Evolutionary conservation across 192 early-diverging fungal species (phyloP).

Genomic region (Backusella liffmaniae): DNA sequence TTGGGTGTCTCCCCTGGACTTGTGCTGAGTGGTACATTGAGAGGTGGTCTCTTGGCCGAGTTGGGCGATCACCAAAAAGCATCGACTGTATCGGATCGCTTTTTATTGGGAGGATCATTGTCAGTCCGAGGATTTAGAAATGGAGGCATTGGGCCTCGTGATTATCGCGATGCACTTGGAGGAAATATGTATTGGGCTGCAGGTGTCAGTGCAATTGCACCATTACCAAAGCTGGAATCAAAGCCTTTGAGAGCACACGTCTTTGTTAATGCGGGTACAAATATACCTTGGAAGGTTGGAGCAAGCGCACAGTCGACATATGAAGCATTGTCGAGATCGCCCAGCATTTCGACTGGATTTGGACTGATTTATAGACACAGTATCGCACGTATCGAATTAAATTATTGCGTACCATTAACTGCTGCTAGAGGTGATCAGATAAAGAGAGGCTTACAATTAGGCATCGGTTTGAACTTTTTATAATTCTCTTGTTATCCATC

Average conservation of each 20-base stretch:
- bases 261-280: conserved; percentile 86
- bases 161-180: conserved; percentile 76
- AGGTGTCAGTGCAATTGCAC: conserved; percentile 78
- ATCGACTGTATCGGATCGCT: conserved; percentile 81
- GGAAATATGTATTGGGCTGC: conserved; percentile 84
- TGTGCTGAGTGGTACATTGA: conserved; percentile 21
- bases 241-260: conserved; percentile 77
- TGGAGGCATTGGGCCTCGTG: conserved; percentile 87
- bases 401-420: conserved; percentile 82
- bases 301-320: conserved; percentile 33
- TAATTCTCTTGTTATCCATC: conserved; percentile 23
- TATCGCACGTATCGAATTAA: conserved; percentile 85
- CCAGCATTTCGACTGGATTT: conserved; percentile 74
- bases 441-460: conserved; percentile 81
- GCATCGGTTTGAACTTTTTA: conserved; percentile 83
- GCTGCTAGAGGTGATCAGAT: conserved; percentile 61
- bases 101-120: conserved; percentile 83
- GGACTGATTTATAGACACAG: conserved; percentile 88
- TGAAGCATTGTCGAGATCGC: conserved; percentile 50
- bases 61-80: conserved; percentile 47
- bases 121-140: conserved; percentile 87
- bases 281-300: conserved; percentile 52
- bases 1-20: conserved; percentile 28
- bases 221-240: conserved; percentile 66
- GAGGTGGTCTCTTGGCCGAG: conserved; percentile 31